Conservation (phyloP, 176 grass and related monocot species). For the Lolium perenne region DNA sequence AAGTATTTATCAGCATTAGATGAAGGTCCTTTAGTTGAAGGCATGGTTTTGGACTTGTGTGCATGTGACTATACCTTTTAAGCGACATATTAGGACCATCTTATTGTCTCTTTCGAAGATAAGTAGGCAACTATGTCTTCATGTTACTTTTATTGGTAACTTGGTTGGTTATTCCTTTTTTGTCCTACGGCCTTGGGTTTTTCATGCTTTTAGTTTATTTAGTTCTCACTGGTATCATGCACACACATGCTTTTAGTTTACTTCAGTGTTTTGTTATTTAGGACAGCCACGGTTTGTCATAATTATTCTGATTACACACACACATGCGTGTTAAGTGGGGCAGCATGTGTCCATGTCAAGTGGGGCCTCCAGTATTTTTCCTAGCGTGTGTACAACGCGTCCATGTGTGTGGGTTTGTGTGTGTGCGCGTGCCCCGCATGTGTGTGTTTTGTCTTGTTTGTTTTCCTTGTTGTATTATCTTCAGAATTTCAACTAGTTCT, state of each 20-base stretch:
- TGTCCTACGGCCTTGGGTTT: not conserved
- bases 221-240: too few species aligned
- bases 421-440: not conserved
- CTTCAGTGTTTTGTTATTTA: too few species aligned
- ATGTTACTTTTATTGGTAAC: not conserved
- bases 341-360: not conserved
- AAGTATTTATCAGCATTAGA: slow-evolving; percentile 22
- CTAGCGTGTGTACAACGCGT: not conserved
- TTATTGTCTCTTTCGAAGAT: not conserved
- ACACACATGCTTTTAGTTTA: too few species aligned
- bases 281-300: not conserved
- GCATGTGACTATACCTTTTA: not conserved
- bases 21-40: not conserved
- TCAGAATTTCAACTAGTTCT: slow-evolving; percentile 1
- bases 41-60: not conserved
- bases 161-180: not conserved
- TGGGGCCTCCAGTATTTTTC: not conserved
- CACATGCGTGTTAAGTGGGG: not conserved
- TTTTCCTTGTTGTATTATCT: not conserved
- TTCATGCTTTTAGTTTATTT: not conserved
- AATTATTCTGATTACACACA: not conserved
- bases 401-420: not conserved
- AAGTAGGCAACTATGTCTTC: not conserved
- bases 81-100: not conserved
- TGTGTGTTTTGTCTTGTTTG: not conserved